Percentiles rank a stretch among this genome's conserved stretches.
Evolutionary conservation across 176 grass and related monocot species (phyloP).

Genomic region (Pontederia crassipes): DNA sequence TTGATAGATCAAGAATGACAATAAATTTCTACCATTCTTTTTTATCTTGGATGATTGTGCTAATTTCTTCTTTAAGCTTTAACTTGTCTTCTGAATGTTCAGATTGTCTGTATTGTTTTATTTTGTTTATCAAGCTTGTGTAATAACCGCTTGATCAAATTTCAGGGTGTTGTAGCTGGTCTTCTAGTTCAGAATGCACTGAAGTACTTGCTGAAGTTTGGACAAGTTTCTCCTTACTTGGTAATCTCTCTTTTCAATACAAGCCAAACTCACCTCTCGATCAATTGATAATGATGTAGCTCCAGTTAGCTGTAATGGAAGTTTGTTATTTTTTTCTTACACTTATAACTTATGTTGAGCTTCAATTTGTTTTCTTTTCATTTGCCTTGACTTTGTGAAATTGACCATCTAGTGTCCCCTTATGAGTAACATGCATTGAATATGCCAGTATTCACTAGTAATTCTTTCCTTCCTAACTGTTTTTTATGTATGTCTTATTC

Average conservation of each 20-base stretch:
- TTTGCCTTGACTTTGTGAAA: too few relatives aligned
- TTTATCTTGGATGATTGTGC: neutral
- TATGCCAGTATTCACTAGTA: too few relatives aligned
- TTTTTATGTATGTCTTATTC: neutral
- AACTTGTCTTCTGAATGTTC: neutral
- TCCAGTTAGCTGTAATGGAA: neutral
- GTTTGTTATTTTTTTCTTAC: neutral
- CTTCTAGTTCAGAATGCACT: slow-evolving; percentile 88
- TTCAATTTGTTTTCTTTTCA: neutral
- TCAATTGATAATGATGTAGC: too few relatives aligned
- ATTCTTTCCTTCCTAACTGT: neutral
- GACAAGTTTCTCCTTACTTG: slow-evolving; percentile 92
- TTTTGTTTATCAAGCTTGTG: slow-evolving; percentile 4
- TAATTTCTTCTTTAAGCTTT: neutral
- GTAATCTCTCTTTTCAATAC: slow-evolving; percentile 36
- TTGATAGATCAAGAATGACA: too few relatives aligned
- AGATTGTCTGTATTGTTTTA: neutral
- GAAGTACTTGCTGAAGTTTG: slow-evolving; percentile 95
- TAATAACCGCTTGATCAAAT: neutral
- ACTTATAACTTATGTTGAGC: neutral
- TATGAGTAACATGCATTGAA: too few relatives aligned
- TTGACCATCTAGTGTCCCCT: too few relatives aligned
- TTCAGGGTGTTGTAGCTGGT: slow-evolving; percentile 86
- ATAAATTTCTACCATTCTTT: too few relatives aligned
- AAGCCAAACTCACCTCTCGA: too few relatives aligned